Evolutionary conservation across 106 monocot genomes (phyloP).

Genomic region (Dioscorea dumetorum): DNA sequence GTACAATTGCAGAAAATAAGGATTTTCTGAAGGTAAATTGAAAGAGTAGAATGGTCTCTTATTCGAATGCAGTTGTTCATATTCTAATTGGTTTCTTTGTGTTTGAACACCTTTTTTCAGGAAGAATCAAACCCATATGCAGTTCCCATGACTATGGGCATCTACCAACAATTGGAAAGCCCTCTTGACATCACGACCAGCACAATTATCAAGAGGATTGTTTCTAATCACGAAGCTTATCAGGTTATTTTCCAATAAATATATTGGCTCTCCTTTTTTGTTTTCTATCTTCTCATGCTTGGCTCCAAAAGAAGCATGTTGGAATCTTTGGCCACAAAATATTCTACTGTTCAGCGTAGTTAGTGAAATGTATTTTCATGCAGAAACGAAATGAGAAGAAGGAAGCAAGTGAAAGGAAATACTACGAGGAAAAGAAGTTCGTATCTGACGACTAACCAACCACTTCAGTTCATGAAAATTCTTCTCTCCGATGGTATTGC

Average conservation of each 20-base stretch:
- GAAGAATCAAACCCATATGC: constrained; percentile 54
- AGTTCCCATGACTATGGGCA: constrained; percentile 56
- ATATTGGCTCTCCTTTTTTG: too few relatives aligned
- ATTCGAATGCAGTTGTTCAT: not conserved
- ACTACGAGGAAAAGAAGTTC: constrained; percentile 49
- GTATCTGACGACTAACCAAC: constrained; percentile 50
- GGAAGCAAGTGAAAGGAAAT: constrained; percentile 68
- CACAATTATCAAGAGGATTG: constrained; percentile 70
- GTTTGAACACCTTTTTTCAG: constrained; percentile 14
- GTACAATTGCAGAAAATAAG: constrained; percentile 70
- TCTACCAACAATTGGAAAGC: constrained; percentile 47
- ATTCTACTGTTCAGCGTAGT: too few relatives aligned
- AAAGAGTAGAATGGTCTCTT: not conserved
- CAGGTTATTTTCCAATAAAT: constrained; percentile 28
- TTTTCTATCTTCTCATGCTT: too few relatives aligned
- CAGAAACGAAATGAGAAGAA: constrained; percentile 86
- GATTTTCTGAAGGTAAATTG: constrained; percentile 47
- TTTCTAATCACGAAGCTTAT: constrained; percentile 71
- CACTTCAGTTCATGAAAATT: not conserved
- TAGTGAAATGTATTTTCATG: not conserved
- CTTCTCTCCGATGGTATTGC: not conserved
- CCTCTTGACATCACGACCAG: constrained; percentile 76
- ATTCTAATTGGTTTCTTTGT: not conserved
- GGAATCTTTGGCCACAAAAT: too few relatives aligned
- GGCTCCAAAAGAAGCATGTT: too few relatives aligned